Percentiles rank a stretch among this genome's conserved stretches.
These are phyloP conservation scores for Vaccinium myrtillus DNA, from an alignment of 148 eudicot genomes.

Conservation along the genomic window DNA sequence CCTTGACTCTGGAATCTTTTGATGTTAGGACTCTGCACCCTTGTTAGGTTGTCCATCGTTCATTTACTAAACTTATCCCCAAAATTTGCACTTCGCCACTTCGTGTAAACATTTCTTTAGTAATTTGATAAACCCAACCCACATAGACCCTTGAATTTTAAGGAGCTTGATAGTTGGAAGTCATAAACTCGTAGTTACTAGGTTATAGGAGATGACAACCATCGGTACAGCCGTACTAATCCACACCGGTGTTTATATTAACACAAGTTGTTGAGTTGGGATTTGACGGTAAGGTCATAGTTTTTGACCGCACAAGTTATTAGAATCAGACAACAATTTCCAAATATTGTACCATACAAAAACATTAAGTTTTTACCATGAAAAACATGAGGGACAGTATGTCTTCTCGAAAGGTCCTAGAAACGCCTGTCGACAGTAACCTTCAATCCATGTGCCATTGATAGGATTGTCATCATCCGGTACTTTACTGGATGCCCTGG, in stretches of 20 bases:
- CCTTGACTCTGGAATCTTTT: background rate
- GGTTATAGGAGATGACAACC: slow-evolving; percentile 9
- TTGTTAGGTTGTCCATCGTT: background rate
- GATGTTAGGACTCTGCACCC: background rate
- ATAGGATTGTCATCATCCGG: slow-evolving; percentile 90
- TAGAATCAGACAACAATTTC: background rate
- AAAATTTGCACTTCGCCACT: background rate
- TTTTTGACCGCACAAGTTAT: background rate
- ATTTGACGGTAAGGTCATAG: background rate
- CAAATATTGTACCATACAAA: background rate
- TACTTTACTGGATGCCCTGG: slow-evolving; percentile 74
- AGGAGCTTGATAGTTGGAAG: background rate
- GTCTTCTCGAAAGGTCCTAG: slow-evolving; percentile 9
- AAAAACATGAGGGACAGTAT: background rate
- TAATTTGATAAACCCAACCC: background rate
- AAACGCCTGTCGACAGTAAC: slow-evolving; percentile 48
- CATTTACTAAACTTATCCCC: background rate
- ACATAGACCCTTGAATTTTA: background rate
- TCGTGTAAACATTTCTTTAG: background rate
- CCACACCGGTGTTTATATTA: background rate
- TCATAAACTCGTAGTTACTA: background rate
- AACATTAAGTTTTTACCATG: background rate
- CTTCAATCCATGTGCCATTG: slow-evolving; percentile 83
- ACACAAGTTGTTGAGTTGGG: background rate
- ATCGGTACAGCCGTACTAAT: background rate